Evolutionary conservation across 768 basidiomycete genomes (phyloP).

Genomic region (Cystofilobasidium macerans): DNA sequence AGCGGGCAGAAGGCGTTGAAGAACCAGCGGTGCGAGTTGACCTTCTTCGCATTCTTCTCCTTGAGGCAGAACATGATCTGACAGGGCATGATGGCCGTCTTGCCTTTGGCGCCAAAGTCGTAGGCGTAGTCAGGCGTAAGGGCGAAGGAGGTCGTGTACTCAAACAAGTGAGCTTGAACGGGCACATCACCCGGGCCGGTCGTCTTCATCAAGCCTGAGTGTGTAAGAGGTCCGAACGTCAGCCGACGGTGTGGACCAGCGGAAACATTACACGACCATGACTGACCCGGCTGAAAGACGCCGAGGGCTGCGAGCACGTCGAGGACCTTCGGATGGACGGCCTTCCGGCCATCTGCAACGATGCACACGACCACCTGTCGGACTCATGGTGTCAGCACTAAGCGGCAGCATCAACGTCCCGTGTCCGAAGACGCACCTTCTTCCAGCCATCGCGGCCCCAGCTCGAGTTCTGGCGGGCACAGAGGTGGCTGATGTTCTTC

Average conservation of each 20-base stretch:
- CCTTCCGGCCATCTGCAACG: conserved; percentile 72
- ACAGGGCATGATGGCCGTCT: conserved; percentile 59
- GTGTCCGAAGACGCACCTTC: conserved; percentile 40
- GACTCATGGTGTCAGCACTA: not conserved
- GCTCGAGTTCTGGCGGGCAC: conserved; percentile 41
- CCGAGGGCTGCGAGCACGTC: conserved; percentile 39
- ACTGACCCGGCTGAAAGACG: conserved; percentile 37
- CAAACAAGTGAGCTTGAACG: conserved; percentile 77
- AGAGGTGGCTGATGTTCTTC: conserved; percentile 57
- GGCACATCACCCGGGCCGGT: conserved; percentile 55
- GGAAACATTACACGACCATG: no score
- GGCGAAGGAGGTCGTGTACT: conserved; percentile 44
- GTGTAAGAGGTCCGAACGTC: no score
- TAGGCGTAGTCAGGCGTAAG: conserved; percentile 32
- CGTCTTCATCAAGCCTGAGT: conserved; percentile 46
- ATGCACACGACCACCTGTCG: conserved; percentile 61
- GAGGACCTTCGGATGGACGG: conserved; percentile 63
- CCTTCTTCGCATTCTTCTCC: conserved; percentile 26
- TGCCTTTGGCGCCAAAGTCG: conserved; percentile 20
- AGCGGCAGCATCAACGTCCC: not conserved
- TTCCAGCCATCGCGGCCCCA: conserved; percentile 85
- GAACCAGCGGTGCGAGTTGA: conserved; percentile 26
- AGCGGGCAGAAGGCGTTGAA: conserved; percentile 43
- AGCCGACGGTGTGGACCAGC: not conserved
- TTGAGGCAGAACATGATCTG: conserved; percentile 58